Percentiles rank a stretch among this genome's conserved stretches.
These are phyloP conservation scores for Plasmodium berghei DNA, from an alignment of 169 alveolate species.

Conservation along the genomic window DNA sequence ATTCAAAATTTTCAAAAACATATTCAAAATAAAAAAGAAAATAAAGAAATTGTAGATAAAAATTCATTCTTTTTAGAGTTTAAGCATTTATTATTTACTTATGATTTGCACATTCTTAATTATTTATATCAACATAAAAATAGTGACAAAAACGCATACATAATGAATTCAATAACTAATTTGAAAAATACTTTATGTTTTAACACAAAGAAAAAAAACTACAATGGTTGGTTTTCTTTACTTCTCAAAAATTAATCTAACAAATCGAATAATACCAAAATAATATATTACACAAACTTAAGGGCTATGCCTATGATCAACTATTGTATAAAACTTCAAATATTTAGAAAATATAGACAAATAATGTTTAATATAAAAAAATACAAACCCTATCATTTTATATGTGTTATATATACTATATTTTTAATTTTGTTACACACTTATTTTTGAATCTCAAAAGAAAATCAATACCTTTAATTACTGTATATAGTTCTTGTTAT, in stretches of 20 bases:
- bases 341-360: no score
- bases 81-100: constrained; percentile 10
- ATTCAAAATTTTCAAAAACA: constrained; percentile 24
- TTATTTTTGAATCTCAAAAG: no score
- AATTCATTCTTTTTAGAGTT: constrained; percentile 14
- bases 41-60: background rate
- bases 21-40: constrained; percentile 21
- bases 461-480: no score
- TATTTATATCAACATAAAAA: constrained; percentile 42
- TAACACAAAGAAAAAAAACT: constrained; percentile 8
- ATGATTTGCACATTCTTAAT: constrained; percentile 32
- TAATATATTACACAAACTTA: background rate
- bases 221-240: constrained; percentile 70
- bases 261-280: background rate
- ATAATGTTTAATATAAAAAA: no score
- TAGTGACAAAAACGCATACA: constrained; percentile 28
- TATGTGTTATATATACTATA: no score
- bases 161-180: constrained; percentile 42
- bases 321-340: no score
- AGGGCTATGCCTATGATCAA: no score
- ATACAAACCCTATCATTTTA: no score
- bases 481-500: no score
- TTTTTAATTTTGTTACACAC: no score
- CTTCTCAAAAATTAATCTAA: constrained; percentile 17
- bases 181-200: constrained; percentile 23